Percentiles rank a stretch among this genome's conserved stretches.
These are phyloP conservation scores for Raffaelea deltoideospora DNA, from an alignment of 2,329 filamentous ascomycete genomes.

Conservation along the genomic window DNA sequence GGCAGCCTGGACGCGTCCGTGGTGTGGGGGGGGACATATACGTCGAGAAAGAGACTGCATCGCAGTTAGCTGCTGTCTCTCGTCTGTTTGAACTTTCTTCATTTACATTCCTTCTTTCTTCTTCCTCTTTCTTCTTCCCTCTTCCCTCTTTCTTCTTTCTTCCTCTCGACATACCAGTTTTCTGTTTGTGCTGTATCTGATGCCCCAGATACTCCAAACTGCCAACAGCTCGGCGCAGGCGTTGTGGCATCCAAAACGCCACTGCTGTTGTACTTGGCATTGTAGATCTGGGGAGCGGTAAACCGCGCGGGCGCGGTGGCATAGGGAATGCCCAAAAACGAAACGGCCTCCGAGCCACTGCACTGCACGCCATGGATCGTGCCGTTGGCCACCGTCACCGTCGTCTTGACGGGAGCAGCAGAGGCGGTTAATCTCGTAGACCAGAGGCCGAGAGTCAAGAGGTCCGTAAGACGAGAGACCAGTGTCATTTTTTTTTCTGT, in stretches of 20 bases:
- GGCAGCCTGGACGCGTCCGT: constrained; percentile 19
- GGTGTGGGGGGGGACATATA: constrained; percentile 40
- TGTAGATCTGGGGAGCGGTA: constrained; percentile 10
- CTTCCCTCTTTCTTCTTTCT: no score
- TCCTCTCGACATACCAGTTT: constrained; percentile 1
- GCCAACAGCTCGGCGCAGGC: neutral
- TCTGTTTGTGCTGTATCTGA: neutral
- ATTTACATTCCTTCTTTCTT: no score
- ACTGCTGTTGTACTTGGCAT: constrained; percentile 6
- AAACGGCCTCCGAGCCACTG: neutral
- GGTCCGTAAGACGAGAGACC: no score
- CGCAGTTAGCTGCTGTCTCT: neutral
- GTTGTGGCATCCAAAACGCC: neutral
- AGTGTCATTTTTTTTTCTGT: no score
- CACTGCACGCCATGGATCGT: neutral
- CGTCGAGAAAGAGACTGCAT: constrained; percentile 46
- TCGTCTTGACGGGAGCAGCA: no score
- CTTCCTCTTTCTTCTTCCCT: no score
- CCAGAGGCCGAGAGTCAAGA: no score
- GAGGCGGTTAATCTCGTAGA: no score
- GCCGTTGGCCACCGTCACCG: neutral
- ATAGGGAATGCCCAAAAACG: constrained; percentile 16
- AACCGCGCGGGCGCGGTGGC: constrained; percentile 14
- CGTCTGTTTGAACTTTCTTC: no score
- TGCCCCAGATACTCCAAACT: neutral